Base-by-base conservation (phyloP, 2,329 filamentous ascomycete species). In the Chalara sp. region DNA sequence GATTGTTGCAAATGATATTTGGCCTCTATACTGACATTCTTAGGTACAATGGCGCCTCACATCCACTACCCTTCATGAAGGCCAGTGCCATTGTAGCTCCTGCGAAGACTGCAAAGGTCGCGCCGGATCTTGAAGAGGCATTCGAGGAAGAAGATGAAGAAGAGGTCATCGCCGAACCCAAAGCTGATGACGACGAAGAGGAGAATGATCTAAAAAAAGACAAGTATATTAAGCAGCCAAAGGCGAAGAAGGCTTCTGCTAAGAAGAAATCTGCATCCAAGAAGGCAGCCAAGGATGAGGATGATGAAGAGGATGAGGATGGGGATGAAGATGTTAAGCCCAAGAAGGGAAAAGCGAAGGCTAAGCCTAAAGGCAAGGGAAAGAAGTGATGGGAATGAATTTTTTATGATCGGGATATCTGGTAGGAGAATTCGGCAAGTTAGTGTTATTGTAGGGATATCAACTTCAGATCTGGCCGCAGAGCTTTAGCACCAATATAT, bases 21-120 rank as follows among this genome's bases (percentile, higher is more conserved):
- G 30, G n/a, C 5, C 6, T 37, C 12, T 28, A 41, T 47, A 44
- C 54, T 56, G 54, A 55, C 50, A 45, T 7, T 49, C 33, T 44
- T 58, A 92, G 87, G 49, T 93, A 99, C 68, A 99, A 99, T 61
- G 70, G 78, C 53, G 86, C 85, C 70, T 84, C 84, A 13, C 93
- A 99, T 60, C 92, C 92, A 0, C 72, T 99, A 47, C 91, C 93
- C 1, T 99, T 96, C 70, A 96, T 97, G 83, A 97, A 96, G 70
- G 89, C 91, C 2, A 89, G 81, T 61, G 88, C 78, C 56, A 79
- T 93, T 12, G 68, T 81, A 7, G 86, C 82, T 4, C 83, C 89
- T 5, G 89, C 88, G 12, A 85, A 83, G 61, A 72, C 76, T 40
- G 73, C 81, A 30, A 83, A 82, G 68, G 89, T 92, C 45, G 87